phyloP scores from a whole-genome alignment of 1,139 yeast genomes.

The Yamadazyma triangularis region DNA sequence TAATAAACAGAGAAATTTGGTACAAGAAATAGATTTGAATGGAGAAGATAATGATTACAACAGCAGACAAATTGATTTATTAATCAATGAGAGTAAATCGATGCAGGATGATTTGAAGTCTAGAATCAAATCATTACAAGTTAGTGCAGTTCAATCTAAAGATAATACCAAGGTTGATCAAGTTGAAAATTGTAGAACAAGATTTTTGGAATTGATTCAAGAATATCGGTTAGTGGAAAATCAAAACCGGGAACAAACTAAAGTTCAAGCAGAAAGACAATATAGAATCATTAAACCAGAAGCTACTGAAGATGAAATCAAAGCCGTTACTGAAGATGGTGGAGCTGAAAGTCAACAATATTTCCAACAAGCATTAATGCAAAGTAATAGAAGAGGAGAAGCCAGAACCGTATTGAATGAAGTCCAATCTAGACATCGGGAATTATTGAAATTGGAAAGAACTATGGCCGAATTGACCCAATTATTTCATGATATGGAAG shows the following conservation, averaged over 20 bases:
- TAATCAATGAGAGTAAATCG: constrained; percentile 74
- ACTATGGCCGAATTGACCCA: constrained; percentile 95
- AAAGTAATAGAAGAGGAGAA: constrained; percentile 93
- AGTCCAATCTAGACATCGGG: constrained; percentile 95
- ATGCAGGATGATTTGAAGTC: constrained; percentile 71
- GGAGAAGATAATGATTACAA: constrained; percentile 71
- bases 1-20: constrained; percentile 72
- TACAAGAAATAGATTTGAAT: constrained; percentile 72
- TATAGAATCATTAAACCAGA: constrained; percentile 90
- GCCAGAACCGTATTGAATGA: constrained; percentile 94
- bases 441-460: constrained; percentile 89
- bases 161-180: constrained; percentile 85
- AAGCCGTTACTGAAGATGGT: constrained; percentile 78
- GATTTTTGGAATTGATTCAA: constrained; percentile 82
- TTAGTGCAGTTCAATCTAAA: constrained; percentile 54
- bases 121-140: constrained; percentile 72
- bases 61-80: constrained; percentile 71
- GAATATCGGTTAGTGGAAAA: constrained; percentile 85
- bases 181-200: constrained; percentile 82
- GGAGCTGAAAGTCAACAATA: constrained; percentile 71
- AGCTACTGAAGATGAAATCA: constrained; percentile 81
- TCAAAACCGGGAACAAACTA: constrained; percentile 77
- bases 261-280: constrained; percentile 89
- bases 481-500: constrained; percentile 94
- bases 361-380: constrained; percentile 89